Evolutionary conservation across 306 rosid species (phyloP).

Genomic region (Fragaria vesca): DNA sequence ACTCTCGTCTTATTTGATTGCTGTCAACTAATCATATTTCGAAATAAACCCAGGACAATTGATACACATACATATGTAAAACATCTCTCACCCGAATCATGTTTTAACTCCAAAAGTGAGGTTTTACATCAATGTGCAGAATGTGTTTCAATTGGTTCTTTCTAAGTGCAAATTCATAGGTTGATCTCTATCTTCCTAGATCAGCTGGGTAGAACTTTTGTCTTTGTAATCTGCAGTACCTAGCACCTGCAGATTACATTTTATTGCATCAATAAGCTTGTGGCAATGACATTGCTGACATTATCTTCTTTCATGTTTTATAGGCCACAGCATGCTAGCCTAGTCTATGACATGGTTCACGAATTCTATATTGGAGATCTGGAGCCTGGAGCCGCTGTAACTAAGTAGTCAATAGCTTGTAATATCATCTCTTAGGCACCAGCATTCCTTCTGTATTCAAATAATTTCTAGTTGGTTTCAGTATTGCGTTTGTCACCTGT

Average conservation of each 20-base stretch:
- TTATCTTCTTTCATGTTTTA: conserved; percentile 16
- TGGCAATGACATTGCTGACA: not conserved
- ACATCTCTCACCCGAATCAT: not conserved
- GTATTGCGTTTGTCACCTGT: not conserved
- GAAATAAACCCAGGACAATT: not conserved
- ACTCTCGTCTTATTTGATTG: not conserved
- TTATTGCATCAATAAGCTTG: not conserved
- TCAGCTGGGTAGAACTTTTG: not conserved
- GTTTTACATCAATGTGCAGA: not conserved
- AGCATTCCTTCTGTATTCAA: not conserved
- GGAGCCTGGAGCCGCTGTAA: conserved; percentile 26
- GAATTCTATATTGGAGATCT: conserved; percentile 81
- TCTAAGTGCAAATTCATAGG: not conserved
- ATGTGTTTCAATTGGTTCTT: not conserved
- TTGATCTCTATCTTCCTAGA: not conserved
- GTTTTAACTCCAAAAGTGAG: not conserved
- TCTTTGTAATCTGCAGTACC: not conserved
- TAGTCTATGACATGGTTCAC: conserved; percentile 86
- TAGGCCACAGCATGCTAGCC: conserved; percentile 95
- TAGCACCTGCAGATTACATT: not conserved
- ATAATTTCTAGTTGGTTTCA: not conserved
- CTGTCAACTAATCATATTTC: not conserved
- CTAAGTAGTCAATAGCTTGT: conserved; percentile 18
- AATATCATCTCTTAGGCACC: not conserved
- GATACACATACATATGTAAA: not conserved